Evolutionary conservation across 2,329 filamentous ascomycete genomes (phyloP), one percentile per base, ranked within the genome.

Genomic region (Helminthosporium solani): DNA sequence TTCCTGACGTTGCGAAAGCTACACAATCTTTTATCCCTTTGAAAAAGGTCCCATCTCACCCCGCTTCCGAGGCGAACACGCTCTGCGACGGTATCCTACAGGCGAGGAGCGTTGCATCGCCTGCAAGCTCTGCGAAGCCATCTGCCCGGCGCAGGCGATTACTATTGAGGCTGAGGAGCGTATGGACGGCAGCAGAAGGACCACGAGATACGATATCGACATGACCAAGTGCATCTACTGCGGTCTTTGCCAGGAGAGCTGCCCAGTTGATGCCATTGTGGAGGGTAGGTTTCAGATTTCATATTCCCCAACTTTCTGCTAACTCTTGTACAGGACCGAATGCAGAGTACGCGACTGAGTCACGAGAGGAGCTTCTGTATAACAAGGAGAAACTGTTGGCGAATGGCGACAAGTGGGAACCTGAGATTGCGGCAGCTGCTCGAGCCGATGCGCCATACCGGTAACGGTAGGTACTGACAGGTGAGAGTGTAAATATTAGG

Each of bases 211-310:
- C 77, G 94, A 99, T 72, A 96, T 99, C 70, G 94, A 99, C 76
- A 99, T 99, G 94, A 97, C 94, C 67, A 99, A 99, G 82, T 99
- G 94, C 78, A 99, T 99, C 75, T 99, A 97, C 84, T 97, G 94
- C 73, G 94, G 94, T 41, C 95, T 95, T 78, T 97, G 94, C 83
- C 92, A 96, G 78, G 94, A 99, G 79, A 95, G 89, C 57, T 99
- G 94, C 77, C 94, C 94, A 35, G 94, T 99, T 44, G 94, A 99
- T 75, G 94, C 94, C 49, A 99, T 89, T 72, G 86, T 89, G 48
- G 86, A 88, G 71, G 81, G 80, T 82, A 68, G 67, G 78, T 71
- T 6, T 33, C 18, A 9, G 28, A 33, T 12, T 18, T 28, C 16
- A 16, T 7, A 9, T 9, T 5, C 7, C 18, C n/a, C 12, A 9